Conservation (phyloP, 306 rosid genomes). For the Inga oerstediana region DNA sequence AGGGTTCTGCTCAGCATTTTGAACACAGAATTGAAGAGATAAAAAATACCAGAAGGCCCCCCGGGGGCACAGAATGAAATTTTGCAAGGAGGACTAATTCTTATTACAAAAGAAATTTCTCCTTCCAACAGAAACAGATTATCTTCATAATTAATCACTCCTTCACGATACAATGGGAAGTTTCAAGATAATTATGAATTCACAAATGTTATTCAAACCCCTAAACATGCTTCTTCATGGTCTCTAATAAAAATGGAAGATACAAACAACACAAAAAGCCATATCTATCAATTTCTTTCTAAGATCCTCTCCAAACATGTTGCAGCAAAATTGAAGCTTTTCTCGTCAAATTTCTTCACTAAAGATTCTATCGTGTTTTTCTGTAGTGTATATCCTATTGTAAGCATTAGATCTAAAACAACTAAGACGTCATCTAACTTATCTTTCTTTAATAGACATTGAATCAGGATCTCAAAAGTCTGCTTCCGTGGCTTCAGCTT, state of each 20-base stretch:
- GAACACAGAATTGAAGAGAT: background rate
- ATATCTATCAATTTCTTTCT: conserved; percentile 35
- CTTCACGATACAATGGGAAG: conserved; percentile 7
- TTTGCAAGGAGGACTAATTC: background rate
- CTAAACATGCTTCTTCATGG: conserved; percentile 20
- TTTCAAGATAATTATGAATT: conserved; percentile 19
- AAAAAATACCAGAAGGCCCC: background rate
- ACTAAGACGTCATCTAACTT: conserved; percentile 66
- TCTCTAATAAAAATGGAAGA: conserved; percentile 24
- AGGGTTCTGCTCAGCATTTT: background rate
- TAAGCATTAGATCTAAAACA: conserved; percentile 62
- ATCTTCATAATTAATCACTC: background rate
- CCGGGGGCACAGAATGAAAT: background rate
- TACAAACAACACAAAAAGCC: conserved; percentile 32
- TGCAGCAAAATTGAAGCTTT: conserved; percentile 37
- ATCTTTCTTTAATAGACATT: conserved; percentile 44
- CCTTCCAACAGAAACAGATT: background rate
- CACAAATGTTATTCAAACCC: background rate
- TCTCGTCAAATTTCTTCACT: conserved; percentile 46
- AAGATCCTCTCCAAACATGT: conserved; percentile 47
- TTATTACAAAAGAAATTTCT: background rate
- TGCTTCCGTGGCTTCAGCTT: conserved; percentile 50
- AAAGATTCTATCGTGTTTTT: conserved; percentile 36
- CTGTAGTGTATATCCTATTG: conserved; percentile 56
- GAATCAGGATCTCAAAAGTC: conserved; percentile 56